phyloP scores from a whole-genome alignment of 306 rosid species.

The Carpinus viminea region DNA sequence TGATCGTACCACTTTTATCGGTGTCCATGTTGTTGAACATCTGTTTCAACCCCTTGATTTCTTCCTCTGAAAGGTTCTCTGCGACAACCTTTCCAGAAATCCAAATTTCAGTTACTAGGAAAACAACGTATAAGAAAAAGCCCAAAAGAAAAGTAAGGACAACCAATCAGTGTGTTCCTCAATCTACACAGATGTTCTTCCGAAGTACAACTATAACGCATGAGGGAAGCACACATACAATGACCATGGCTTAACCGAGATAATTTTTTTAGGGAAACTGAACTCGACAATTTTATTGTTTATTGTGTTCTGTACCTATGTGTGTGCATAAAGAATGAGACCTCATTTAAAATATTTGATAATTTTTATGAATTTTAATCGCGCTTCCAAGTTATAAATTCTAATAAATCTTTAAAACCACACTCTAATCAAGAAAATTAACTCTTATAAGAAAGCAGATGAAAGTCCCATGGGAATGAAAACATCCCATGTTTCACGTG shows the following conservation, averaged over 20 bases:
- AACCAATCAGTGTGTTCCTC: background rate
- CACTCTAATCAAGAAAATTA: background rate
- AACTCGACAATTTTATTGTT: background rate
- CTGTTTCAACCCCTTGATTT: slow-evolving; percentile 82
- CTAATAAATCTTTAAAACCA: background rate
- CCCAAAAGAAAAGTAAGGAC: background rate
- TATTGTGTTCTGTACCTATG: background rate
- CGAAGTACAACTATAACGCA: too few species aligned
- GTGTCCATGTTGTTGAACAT: slow-evolving; percentile 93
- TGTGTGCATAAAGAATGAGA: background rate
- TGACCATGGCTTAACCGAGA: background rate
- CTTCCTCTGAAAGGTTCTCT: slow-evolving; percentile 81
- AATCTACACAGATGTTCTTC: background rate
- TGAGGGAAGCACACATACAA: background rate
- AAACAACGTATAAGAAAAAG: background rate
- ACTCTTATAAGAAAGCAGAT: background rate
- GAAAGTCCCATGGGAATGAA: background rate
- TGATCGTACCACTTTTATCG: slow-evolving; percentile 84
- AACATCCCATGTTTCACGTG: background rate
- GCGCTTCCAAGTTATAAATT: background rate
- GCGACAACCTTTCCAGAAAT: slow-evolving; percentile 71
- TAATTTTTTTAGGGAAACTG: too few species aligned
- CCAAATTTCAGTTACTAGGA: slow-evolving; percentile 14
- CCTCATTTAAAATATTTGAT: background rate
- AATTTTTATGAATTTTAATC: background rate